These are phyloP conservation scores for Aureobasidium pullulans DNA, from an alignment of 2,329 filamentous ascomycete genomes.

Conservation along the genomic window DNA sequence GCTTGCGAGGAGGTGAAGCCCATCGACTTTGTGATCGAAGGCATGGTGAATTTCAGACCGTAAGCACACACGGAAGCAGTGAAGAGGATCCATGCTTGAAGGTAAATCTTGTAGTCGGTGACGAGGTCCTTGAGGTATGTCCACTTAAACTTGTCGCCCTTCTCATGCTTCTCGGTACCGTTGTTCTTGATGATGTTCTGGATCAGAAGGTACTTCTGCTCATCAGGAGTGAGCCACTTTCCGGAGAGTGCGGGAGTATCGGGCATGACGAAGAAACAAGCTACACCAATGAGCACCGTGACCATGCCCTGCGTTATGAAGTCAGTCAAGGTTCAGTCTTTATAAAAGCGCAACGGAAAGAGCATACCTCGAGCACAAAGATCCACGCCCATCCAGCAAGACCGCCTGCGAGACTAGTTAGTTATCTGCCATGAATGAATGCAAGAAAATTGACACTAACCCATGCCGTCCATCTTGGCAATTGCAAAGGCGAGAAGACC, in stretches of 20 bases:
- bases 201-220: slow-evolving; percentile 18
- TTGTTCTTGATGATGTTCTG: slow-evolving; percentile 19
- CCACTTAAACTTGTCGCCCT: slow-evolving; percentile 21
- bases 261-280: slow-evolving; percentile 52
- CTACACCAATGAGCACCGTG: slow-evolving; percentile 45
- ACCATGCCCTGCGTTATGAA: slow-evolving; percentile 33
- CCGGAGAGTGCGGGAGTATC: slow-evolving; percentile 24
- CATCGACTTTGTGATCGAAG: slow-evolving; percentile 17
- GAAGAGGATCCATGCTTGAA: slow-evolving; percentile 20
- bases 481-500: slow-evolving; percentile 22
- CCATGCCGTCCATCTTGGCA: slow-evolving; percentile 35
- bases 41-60: slow-evolving; percentile 20
- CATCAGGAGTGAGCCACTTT: slow-evolving; percentile 23
- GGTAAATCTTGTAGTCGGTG: slow-evolving; percentile 22
- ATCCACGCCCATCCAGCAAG: slow-evolving; percentile 32
- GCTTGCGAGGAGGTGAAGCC: slow-evolving; percentile 20
- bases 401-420: too few relatives aligned
- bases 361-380: slow-evolving; percentile 45
- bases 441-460: slow-evolving; percentile 24
- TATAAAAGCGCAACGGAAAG: too few relatives aligned
- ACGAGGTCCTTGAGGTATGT: slow-evolving; percentile 19
- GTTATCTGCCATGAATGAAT: too few relatives aligned
- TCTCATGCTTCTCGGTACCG: slow-evolving; percentile 16
- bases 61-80: slow-evolving; percentile 22
- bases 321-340: too few relatives aligned